These are phyloP conservation scores for Ceratocystis variospora DNA, from an alignment of 2,329 filamentous ascomycete genomes.

Conservation along the genomic window DNA sequence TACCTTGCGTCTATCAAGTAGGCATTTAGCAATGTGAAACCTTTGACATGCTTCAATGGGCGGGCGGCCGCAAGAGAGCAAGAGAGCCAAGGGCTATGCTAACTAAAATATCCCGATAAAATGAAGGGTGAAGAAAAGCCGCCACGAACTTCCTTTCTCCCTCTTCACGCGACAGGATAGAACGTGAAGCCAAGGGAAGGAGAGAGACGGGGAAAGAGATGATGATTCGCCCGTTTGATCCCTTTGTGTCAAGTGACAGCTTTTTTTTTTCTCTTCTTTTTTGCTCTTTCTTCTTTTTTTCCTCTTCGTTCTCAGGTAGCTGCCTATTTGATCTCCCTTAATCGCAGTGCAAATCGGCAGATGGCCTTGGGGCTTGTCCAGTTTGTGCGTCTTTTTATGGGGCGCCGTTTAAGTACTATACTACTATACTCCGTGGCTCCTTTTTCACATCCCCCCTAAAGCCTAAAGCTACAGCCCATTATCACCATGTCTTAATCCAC, in stretches of 20 bases:
- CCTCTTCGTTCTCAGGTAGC: neutral
- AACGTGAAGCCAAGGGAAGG: neutral
- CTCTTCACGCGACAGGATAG: neutral
- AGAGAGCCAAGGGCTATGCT: neutral
- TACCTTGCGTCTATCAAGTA: constrained; percentile 4
- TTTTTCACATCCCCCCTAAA: constrained; percentile 6
- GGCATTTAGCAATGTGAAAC: neutral
- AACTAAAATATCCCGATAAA: constrained; percentile 1
- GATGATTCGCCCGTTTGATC: neutral
- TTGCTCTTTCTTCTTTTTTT: neutral
- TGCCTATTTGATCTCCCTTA: neutral
- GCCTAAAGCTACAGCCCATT: neutral
- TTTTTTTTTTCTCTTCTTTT: neutral
- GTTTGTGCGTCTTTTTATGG: neutral
- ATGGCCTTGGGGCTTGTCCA: neutral
- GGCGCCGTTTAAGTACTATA: neutral
- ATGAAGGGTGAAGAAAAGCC: constrained; percentile 3
- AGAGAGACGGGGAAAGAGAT: neutral
- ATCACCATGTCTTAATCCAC: neutral
- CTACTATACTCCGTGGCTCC: neutral
- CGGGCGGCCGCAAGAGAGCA: neutral
- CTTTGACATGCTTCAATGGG: constrained; percentile 4
- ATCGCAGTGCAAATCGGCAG: neutral
- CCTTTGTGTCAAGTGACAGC: no score
- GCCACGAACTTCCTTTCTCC: neutral